Conservation (phyloP, 257 asterid species). For the Knoxia roxburghii region DNA sequence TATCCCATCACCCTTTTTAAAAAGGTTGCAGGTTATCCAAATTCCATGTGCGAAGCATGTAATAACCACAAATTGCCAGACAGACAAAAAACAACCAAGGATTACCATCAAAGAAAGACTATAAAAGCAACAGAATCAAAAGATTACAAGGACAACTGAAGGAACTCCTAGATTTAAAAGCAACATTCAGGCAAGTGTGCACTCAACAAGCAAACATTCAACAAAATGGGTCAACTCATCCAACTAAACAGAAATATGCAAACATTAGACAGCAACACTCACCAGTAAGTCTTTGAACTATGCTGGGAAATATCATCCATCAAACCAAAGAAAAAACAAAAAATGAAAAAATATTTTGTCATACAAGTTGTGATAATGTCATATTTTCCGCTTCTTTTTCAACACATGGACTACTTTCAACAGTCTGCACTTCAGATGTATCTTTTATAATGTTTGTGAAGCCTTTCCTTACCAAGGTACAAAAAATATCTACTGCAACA, state of each 20-base stretch:
- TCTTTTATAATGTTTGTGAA: neutral
- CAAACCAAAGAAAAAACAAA: conserved; percentile 8
- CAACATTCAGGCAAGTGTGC: neutral
- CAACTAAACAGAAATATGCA: neutral
- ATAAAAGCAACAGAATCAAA: neutral
- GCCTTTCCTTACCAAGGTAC: neutral
- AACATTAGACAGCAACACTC: conserved; percentile 37
- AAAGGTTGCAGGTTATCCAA: neutral
- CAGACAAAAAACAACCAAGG: neutral
- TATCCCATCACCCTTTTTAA: neutral
- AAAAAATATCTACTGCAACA: too few relatives aligned
- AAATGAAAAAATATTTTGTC: conserved; percentile 11
- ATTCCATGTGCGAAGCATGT: neutral
- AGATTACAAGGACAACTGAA: neutral
- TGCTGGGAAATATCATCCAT: neutral
- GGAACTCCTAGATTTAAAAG: neutral
- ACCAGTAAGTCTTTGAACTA: conserved; percentile 22
- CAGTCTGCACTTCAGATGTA: conserved; percentile 35
- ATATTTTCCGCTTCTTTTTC: conserved; percentile 65
- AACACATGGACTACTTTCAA: conserved; percentile 62
- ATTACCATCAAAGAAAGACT: neutral
- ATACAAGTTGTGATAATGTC: conserved; percentile 64
- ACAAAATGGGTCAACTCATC: conserved; percentile 7
- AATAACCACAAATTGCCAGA: neutral
- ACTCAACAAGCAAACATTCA: conserved; percentile 8